Evolutionary conservation across 75 land plant species (phyloP).

Genomic region (Cunninghamia lanceolata): DNA sequence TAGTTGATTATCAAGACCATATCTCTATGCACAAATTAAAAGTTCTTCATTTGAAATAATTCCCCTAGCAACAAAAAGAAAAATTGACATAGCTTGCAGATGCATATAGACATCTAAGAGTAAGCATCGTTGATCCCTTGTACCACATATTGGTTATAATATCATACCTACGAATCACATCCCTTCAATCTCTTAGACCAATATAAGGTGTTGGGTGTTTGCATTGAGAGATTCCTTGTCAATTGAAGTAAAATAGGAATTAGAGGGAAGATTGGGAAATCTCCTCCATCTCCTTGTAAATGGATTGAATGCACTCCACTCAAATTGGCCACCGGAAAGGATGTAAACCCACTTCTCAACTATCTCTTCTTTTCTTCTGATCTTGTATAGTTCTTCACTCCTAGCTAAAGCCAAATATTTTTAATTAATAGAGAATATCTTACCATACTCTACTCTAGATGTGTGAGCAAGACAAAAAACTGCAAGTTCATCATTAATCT

Average conservation of each 20-base stretch:
- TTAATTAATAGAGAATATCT: conserved; percentile 27
- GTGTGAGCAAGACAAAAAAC: conserved; percentile 31
- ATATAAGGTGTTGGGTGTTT: conserved; percentile 61
- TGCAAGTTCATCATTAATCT: conserved; percentile 39
- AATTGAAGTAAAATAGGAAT: conserved; percentile 32
- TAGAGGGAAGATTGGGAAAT: conserved; percentile 55
- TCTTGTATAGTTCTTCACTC: conserved; percentile 42
- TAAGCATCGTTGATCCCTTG: conserved; percentile 51
- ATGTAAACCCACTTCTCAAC: conserved; percentile 58
- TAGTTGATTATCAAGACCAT: conserved; percentile 17
- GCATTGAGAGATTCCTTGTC: conserved; percentile 73
- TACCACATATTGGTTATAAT: conserved; percentile 46
- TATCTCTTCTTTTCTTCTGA: conserved; percentile 37
- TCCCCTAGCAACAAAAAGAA: conserved; percentile 73
- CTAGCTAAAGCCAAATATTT: conserved; percentile 18
- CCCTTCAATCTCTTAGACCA: conserved; percentile 46
- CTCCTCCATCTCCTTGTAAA: conserved; percentile 23
- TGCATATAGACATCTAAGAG: conserved; percentile 62
- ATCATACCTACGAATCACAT: conserved; percentile 65
- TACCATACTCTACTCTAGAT: conserved; percentile 35
- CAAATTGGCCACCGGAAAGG: conserved; percentile 36
- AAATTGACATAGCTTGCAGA: conserved; percentile 51
- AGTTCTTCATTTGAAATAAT: conserved; percentile 10
- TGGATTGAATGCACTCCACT: conserved; percentile 60
- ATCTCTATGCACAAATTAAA: conserved; percentile 28